These are phyloP conservation scores for Sarocladium kiliense DNA, from an alignment of 2,329 filamentous ascomycete species.

Conservation along the genomic window DNA sequence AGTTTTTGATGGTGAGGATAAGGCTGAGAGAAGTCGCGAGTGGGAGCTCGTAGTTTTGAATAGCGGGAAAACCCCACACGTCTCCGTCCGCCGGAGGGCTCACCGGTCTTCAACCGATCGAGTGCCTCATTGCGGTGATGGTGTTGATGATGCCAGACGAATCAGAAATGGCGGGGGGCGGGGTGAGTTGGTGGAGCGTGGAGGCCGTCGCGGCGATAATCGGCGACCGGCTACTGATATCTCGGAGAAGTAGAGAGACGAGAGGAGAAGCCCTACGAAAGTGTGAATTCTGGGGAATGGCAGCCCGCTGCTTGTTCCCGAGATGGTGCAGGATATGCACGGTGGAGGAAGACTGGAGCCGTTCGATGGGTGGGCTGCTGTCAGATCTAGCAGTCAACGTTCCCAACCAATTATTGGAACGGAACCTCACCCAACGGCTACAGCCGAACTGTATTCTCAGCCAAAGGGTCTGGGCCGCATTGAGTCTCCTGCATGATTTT, in stretches of 20 bases:
- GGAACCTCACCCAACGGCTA: too few relatives aligned
- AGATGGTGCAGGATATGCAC: background rate
- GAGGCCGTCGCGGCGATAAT: constrained; percentile 8
- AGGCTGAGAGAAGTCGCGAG: background rate
- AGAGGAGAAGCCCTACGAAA: too few relatives aligned
- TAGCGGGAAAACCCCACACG: background rate
- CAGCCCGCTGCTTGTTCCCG: background rate
- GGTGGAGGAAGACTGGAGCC: too few relatives aligned
- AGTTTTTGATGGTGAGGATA: background rate
- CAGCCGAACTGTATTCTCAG: too few relatives aligned
- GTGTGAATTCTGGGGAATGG: background rate
- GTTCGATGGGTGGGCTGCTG: too few relatives aligned
- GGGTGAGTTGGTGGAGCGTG: background rate
- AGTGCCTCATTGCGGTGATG: background rate
- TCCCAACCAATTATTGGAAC: too few relatives aligned
- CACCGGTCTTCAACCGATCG: background rate
- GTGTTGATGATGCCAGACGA: background rate
- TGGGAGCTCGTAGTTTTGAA: background rate
- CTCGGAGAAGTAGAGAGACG: background rate
- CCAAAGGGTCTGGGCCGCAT: too few relatives aligned
- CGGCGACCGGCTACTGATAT: background rate
- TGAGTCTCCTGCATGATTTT: too few relatives aligned
- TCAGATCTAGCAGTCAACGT: too few relatives aligned
- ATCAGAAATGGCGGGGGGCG: constrained; percentile 1
- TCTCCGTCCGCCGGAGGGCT: background rate